These are phyloP conservation scores for Entomortierella chlamydospora DNA, from an alignment of 192 early-diverging fungal genomes.

Conservation along the genomic window DNA sequence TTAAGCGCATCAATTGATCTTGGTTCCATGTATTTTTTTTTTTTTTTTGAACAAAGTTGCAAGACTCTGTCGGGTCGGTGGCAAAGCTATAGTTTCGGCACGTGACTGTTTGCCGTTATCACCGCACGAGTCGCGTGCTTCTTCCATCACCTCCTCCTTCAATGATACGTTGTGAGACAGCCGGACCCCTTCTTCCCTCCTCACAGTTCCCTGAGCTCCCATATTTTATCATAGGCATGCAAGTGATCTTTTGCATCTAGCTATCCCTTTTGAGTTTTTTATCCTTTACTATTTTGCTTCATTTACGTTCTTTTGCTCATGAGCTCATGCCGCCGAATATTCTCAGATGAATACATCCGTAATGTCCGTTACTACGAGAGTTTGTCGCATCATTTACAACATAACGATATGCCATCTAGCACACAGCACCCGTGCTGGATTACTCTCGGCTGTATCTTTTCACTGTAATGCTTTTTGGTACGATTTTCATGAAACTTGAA, in stretches of 20 bases:
- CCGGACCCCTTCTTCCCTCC: too few relatives aligned
- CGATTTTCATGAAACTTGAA: constrained; percentile 1
- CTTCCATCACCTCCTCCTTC: too few relatives aligned
- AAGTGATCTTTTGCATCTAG: too few relatives aligned
- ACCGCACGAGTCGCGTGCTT: too few relatives aligned
- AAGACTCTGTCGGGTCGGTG: too few relatives aligned
- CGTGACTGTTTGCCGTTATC: too few relatives aligned
- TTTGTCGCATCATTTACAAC: not conserved
- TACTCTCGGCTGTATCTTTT: constrained; percentile 24
- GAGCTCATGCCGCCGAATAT: not conserved
- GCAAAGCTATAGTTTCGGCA: too few relatives aligned
- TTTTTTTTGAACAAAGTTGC: not conserved
- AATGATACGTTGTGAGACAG: too few relatives aligned
- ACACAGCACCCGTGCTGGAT: constrained; percentile 24
- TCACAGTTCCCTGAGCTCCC: too few relatives aligned
- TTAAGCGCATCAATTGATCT: constrained; percentile 7
- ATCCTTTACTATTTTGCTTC: not conserved
- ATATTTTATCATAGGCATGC: too few relatives aligned
- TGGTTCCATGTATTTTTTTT: not conserved
- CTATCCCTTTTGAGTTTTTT: too few relatives aligned
- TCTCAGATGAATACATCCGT: not conserved
- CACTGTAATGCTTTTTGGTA: constrained; percentile 23
- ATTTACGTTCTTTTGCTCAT: not conserved
- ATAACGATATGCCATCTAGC: constrained; percentile 6
- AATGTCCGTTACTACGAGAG: not conserved